Conservation (phyloP, 257 asterid species). For the Buddleja alternifolia region DNA sequence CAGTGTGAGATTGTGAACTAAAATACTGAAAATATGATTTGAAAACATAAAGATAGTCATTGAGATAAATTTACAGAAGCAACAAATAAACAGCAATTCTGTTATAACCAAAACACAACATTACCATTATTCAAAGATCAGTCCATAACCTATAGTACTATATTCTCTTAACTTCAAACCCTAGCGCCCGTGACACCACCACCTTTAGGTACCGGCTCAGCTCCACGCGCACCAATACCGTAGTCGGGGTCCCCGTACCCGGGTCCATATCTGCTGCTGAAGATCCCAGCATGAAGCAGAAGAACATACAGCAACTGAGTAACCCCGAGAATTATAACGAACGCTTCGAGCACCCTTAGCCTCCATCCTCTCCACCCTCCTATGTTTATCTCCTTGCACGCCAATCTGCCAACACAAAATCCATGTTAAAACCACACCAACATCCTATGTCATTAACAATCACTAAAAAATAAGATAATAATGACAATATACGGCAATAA, state of each 20-base stretch:
- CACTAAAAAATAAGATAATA: too few relatives aligned
- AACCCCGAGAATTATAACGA: conserved; percentile 60
- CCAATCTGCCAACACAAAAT: conserved; percentile 47
- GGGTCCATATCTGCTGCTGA: conserved; percentile 70
- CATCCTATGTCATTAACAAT: too few relatives aligned
- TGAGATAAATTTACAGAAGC: too few relatives aligned
- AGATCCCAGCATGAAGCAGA: conserved; percentile 71
- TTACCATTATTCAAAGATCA: too few relatives aligned
- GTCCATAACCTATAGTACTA: too few relatives aligned
- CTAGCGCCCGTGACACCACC: conserved; percentile 37
- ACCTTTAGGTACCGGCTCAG: conserved; percentile 42
- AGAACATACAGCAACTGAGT: conserved; percentile 72
- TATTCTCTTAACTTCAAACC: conserved; percentile 32
- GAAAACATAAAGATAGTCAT: too few relatives aligned
- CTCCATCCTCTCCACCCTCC: conserved; percentile 95
- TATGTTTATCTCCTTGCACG: conserved; percentile 79
- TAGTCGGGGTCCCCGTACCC: conserved; percentile 51
- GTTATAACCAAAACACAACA: too few relatives aligned
- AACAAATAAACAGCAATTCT: too few relatives aligned
- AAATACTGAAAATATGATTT: too few relatives aligned
- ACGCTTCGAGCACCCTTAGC: conserved; percentile 75
- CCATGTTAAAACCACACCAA: too few relatives aligned
- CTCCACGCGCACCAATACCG: conserved; percentile 36
- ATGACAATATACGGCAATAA: too few relatives aligned
- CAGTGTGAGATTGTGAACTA: too few relatives aligned